Percentiles rank a stretch among this genome's conserved stretches.
phyloP scores from a whole-genome alignment of 768 basidiomycete genomes.

The Mycena floridula region DNA sequence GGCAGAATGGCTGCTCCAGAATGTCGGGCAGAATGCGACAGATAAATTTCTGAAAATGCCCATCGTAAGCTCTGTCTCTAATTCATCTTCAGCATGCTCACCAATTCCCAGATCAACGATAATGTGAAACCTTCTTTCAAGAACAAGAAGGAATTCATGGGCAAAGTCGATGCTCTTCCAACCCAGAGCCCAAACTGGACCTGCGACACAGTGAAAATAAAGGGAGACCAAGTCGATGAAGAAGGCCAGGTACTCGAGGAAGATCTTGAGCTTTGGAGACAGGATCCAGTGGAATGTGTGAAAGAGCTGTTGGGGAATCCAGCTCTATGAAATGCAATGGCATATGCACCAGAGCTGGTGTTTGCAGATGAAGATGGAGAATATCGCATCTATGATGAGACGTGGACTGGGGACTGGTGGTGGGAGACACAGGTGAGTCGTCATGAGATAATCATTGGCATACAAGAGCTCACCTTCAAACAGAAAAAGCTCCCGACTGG shows the following conservation, averaged over 20 bases:
- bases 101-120: too few relatives aligned
- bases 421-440: constrained; percentile 23
- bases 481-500: constrained; percentile 7
- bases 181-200: constrained; percentile 11
- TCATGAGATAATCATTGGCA: not conserved
- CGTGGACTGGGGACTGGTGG: constrained; percentile 27
- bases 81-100: too few relatives aligned
- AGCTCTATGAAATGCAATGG: constrained; percentile 14
- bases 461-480: not conserved
- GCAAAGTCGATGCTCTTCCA: constrained; percentile 16
- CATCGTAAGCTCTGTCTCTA: too few relatives aligned
- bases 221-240: too few relatives aligned
- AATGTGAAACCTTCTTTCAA: too few relatives aligned
- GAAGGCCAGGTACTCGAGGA: too few relatives aligned
- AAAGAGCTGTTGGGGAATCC: constrained; percentile 20
- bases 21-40: too few relatives aligned
- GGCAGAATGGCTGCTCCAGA: too few relatives aligned
- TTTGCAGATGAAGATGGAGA: not conserved
- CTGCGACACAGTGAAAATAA: too few relatives aligned
- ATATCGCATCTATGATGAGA: constrained; percentile 15
- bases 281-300: constrained; percentile 18
- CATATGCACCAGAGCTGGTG: too few relatives aligned
- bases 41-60: too few relatives aligned
- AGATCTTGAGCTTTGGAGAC: constrained; percentile 19
- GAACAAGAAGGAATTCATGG: constrained; percentile 12